Evolutionary conservation across 306 rosid genomes (phyloP).

Genomic region (Fragaria vesca): DNA sequence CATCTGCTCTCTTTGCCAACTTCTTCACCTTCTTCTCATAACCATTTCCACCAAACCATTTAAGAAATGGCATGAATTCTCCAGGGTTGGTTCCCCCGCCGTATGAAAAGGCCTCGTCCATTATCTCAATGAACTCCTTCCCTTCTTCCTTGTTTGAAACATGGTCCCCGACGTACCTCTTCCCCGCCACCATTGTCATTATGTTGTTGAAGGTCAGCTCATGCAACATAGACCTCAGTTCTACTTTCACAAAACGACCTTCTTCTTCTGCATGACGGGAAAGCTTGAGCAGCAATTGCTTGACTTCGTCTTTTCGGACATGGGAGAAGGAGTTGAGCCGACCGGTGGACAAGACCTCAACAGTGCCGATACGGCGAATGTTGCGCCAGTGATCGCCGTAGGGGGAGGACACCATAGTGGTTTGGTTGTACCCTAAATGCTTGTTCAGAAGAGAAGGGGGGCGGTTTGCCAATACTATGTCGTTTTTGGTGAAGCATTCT

Average conservation of each 20-base stretch:
- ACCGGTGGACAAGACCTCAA: slow-evolving; percentile 47
- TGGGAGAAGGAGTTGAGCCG: slow-evolving; percentile 26
- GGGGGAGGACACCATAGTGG: slow-evolving; percentile 16
- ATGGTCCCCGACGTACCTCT: slow-evolving; percentile 42
- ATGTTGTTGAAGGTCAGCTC: slow-evolving; percentile 52
- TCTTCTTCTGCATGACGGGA: not conserved
- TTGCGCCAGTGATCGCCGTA: slow-evolving; percentile 74
- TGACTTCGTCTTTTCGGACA: slow-evolving; percentile 43
- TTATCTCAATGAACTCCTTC: slow-evolving; percentile 30
- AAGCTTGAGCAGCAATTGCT: slow-evolving; percentile 32
- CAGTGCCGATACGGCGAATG: slow-evolving; percentile 49
- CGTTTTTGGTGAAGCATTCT: slow-evolving; percentile 59
- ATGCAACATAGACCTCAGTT: slow-evolving; percentile 31
- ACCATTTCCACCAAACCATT: slow-evolving; percentile 30
- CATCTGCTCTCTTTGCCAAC: slow-evolving; percentile 28
- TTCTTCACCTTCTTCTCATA: slow-evolving; percentile 4
- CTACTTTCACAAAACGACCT: slow-evolving; percentile 25
- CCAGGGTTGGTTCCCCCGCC: slow-evolving; percentile 15
- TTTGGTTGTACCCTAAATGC: slow-evolving; percentile 37
- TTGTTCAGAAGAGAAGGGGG: slow-evolving; percentile 4
- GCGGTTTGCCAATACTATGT: slow-evolving; percentile 53
- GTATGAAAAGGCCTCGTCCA: slow-evolving; percentile 23
- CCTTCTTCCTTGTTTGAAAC: slow-evolving; percentile 32
- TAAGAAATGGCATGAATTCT: slow-evolving; percentile 40
- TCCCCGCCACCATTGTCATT: slow-evolving; percentile 62